Base-by-base conservation (phyloP, 2,329 filamentous ascomycete species). In the Daldinia sp. region DNA sequence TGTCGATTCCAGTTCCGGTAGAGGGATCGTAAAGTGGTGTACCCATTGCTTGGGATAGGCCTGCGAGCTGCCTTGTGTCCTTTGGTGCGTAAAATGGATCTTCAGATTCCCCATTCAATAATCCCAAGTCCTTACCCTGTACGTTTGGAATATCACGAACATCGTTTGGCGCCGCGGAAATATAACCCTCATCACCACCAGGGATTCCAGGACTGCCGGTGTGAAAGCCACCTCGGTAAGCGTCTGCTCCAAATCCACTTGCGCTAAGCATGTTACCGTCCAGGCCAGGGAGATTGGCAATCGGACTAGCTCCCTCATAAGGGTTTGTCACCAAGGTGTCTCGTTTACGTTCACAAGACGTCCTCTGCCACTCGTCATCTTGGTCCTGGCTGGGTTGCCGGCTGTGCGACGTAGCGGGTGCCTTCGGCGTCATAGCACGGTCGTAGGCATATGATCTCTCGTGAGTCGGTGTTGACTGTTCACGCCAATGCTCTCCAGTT, bases 21-120 rank as follows among this genome's bases (percentile, higher is more conserved):
- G 94, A 88, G 66, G 93, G 90, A 78, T 99, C 96, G 76, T 97
- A 98, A 20, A 98, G 85, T 2, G 95, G 94, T 33, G 94, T 96
- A 3, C 86, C 87, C 87, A 98, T 93, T 51, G 94, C 95, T 76
- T 98, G 93, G 6, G 95, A 98, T 82, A 97, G 91, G 56, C 93
- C 94, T 77, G 93, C 97, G 53, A 94, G 83, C 74, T 96, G 90
- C 56, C 93, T 89, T 39, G 80, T 76, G 71, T 90, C 89, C 58
- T 85, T 85, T 53, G 86, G 80, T 28, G 82, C 81, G 67, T 88
- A 88, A 76, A 94, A 94, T 0, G 90, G 88, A 78, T 96, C 92
- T 41, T 88, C 88, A 60, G 84, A 82, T 55, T 83, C 83, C 39
- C 82, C 83, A 67, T 86, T 84, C 35, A 85, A 78, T 50, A 88